These are phyloP conservation scores for Allium fistulosum DNA, from an alignment of 106 monocot species.

Conservation along the genomic window DNA sequence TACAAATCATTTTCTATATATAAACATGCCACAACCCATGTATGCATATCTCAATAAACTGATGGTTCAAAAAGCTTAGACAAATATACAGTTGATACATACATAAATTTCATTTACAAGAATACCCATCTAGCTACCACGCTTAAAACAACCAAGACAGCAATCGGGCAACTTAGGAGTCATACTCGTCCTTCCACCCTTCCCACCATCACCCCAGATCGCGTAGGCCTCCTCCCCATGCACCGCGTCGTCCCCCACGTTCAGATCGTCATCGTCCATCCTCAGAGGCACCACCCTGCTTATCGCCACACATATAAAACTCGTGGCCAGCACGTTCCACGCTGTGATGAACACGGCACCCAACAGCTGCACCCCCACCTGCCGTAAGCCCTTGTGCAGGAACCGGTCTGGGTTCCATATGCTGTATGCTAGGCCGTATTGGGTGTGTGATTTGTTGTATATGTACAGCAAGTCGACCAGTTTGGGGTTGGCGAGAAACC, in stretches of 20 bases:
- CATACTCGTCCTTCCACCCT: neutral
- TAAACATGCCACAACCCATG: too few species aligned
- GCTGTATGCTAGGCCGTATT: neutral
- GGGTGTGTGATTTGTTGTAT: neutral
- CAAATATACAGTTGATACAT: too few species aligned
- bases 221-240: constrained; percentile 9
- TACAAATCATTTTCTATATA: too few species aligned
- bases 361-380: constrained; percentile 1
- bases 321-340: neutral
- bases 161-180: neutral
- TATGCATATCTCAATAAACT: too few species aligned
- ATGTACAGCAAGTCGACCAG: neutral
- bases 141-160: neutral
- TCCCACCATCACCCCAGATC: constrained; percentile 6
- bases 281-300: neutral
- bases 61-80: too few species aligned
- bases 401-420: neutral
- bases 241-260: constrained; percentile 4
- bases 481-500: constrained; percentile 2
- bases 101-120: too few species aligned
- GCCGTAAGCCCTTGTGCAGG: neutral
- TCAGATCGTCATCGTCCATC: constrained; percentile 5
- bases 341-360: neutral
- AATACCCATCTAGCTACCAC: too few species aligned
- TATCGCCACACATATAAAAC: neutral